Evolutionary conservation across 805 yeast species (phyloP), one percentile per base, ranked within the genome.

Genomic region (Wickerhamomyces subpelliculosus): DNA sequence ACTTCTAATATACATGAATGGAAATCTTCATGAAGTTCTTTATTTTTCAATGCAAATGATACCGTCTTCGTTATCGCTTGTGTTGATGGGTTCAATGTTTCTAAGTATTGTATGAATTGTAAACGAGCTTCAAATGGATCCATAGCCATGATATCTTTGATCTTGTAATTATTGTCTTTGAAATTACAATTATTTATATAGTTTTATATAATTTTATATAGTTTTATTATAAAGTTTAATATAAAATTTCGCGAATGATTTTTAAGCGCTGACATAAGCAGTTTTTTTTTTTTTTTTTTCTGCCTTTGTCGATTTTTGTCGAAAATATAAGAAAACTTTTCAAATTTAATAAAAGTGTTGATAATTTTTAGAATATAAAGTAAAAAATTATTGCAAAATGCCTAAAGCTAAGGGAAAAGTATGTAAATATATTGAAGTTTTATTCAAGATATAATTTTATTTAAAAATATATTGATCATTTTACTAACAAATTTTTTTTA

Each of bases 91-190:
- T 77, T 79, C 30, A 90, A 62, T 7, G 68, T 58, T 47, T 78
- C 71, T 38, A 89, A 66, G 32, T 78, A 73, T 48, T 79, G 84
- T 6, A 77, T 69, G 50, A 89, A 81, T 58, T 82, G 83, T 33
- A 86, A 63, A 41, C 90, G 72, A 5, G 89, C 88, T 52, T 86
- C 96, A 57, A 90, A 85, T 1, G 96, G 80, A 55, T 89, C 96
- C 95, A 89, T n/a, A n/a, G n/a, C n/a, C n/a, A n/a, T n/a, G n/a
- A n/a, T n/a, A n/a, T n/a, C n/a, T n/a, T n/a, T n/a, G n/a, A n/a
- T n/a, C n/a, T n/a, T n/a, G n/a, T n/a, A n/a, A n/a, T 86, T 18
- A 13, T 29, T 4, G 21, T 29, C 22, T 18, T 29, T 29, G 12
- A 29, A 13, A 10, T 10, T 27, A 19, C 3, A 16, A n/a, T n/a